phyloP scores from a whole-genome alignment of 2,329 filamentous ascomycete species.

The Helotiales sp. region DNA sequence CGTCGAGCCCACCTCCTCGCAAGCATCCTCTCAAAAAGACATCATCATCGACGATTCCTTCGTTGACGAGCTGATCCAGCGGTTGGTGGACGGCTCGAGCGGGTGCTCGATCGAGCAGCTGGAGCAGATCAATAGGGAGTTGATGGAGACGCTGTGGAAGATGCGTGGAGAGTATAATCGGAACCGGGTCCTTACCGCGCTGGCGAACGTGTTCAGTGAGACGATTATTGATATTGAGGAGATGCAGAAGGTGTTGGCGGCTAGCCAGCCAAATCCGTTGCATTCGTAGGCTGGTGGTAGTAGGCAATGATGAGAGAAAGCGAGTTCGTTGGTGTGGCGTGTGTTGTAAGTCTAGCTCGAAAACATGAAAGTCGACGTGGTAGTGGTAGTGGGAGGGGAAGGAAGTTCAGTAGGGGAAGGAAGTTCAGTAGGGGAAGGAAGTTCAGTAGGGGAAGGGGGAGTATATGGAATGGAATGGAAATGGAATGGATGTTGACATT shows the following conservation, averaged over 20 bases:
- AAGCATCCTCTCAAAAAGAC: slow-evolving; percentile 40
- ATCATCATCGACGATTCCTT: slow-evolving; percentile 49
- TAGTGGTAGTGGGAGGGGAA: background rate
- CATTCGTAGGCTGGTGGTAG: background rate
- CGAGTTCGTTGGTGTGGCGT: background rate
- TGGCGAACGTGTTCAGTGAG: slow-evolving; percentile 76
- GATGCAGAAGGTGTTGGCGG: slow-evolving; percentile 40
- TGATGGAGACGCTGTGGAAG: slow-evolving; percentile 92
- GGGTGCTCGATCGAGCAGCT: slow-evolving; percentile 78
- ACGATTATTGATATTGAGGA: slow-evolving; percentile 69
- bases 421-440: background rate
- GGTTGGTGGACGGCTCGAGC: slow-evolving; percentile 37
- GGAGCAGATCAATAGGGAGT: slow-evolving; percentile 86
- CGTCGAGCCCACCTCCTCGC: slow-evolving; percentile 38
- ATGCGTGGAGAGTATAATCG: slow-evolving; percentile 83
- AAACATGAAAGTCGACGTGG: background rate
- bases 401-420: background rate
- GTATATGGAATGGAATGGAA: background rate
- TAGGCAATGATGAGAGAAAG: background rate
- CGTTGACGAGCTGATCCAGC: slow-evolving; percentile 32
- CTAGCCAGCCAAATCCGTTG: slow-evolving; percentile 33
- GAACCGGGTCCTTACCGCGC: slow-evolving; percentile 67
- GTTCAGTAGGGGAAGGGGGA: background rate
- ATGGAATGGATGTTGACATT: background rate
- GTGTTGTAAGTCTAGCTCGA: slow-evolving; percentile 4